Evolutionary conservation across 2,329 filamentous ascomycete genomes (phyloP), one percentile per base, ranked within the genome.

Genomic region (Alternaria metachromatica): DNA sequence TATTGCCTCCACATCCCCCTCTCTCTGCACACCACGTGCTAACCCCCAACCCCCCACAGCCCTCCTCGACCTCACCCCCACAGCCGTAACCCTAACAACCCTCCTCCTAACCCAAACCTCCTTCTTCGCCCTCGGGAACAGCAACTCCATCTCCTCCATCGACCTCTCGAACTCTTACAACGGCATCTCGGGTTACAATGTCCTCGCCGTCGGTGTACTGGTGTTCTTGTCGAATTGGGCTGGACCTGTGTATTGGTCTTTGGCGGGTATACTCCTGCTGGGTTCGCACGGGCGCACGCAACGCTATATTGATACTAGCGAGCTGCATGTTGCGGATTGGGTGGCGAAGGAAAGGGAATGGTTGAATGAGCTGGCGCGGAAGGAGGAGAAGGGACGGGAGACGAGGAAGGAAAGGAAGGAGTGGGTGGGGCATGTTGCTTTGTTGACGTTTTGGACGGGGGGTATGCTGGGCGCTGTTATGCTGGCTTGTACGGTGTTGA

Each of bases 161-260:
- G 94, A 98, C 76, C 87, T 99, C 20, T 96, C 93, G 6, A 97
- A 91, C 76, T 94, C 94, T 0, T 99, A 99, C 82, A 99, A 99
- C 74, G 96, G 96, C 66, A 86, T 99, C 41, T 87, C 86, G 54
- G 88, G 86, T 60, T 99, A 96, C 83, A 94, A 92, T 75, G 85
- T 96, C 66, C 67, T 89, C n/a, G 86, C 89, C 15, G 96, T 99
- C 15, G 96, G 93, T 0, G 66, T 92, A 4, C 84, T 99, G 55
- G 94, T 94, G 3, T 97, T 97, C 74, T 78, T 93, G 7, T 89
- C 92, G 71, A 99, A 99, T 78, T 99, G 95, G 94, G 90, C 93
- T 0, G 96, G 92, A 0, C 89, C 94, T 0, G 87, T 98, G 11
- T 98, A 92, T 87, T 99, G 94, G 93, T 89, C 89, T 15, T 87